Evolutionary conservation across 768 basidiomycete genomes (phyloP).

Genomic region (Tylopilus felleus): DNA sequence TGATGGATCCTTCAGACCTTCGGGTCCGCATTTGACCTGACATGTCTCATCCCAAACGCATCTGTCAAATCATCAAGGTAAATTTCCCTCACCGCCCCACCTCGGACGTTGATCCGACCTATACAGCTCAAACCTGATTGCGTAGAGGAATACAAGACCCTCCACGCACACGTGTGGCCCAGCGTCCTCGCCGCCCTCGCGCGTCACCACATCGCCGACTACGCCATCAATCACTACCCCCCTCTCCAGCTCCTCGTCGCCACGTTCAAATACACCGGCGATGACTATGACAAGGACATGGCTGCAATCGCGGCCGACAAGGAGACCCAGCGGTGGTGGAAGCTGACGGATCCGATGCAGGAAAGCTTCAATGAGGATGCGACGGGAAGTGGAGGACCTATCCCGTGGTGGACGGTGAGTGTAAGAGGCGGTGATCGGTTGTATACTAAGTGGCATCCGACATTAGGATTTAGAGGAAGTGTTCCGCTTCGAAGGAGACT

Average conservation of each 20-base stretch:
- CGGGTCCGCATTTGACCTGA: not conserved
- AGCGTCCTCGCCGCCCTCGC: conserved; percentile 61
- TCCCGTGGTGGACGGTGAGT: conserved; percentile 70
- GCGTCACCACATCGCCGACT: conserved; percentile 65
- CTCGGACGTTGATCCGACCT: not conserved
- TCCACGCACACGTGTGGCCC: conserved; percentile 68
- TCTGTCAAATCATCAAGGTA: conserved; percentile 75
- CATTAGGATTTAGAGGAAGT: conserved; percentile 59
- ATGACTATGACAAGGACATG: conserved; percentile 68
- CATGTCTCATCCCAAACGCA: conserved; percentile 40
- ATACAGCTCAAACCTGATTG: conserved; percentile 53
- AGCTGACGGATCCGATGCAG: conserved; percentile 74
- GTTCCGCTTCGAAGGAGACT: conserved; percentile 59
- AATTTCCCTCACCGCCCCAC: not conserved
- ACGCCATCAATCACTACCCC: conserved; percentile 70
- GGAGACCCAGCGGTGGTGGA: conserved; percentile 77
- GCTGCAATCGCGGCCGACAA: conserved; percentile 55
- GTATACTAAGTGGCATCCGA: not conserved
- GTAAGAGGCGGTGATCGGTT: not conserved
- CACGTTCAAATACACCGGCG: conserved; percentile 72
- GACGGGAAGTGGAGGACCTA: conserved; percentile 59
- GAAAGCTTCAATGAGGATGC: conserved; percentile 70
- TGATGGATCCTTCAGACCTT: no score
- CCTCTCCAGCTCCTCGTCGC: conserved; percentile 67
- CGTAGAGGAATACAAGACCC: conserved; percentile 49